These are phyloP conservation scores for Lepiota brunneoincarnata DNA, from an alignment of 768 basidiomycete genomes.

Conservation along the genomic window DNA sequence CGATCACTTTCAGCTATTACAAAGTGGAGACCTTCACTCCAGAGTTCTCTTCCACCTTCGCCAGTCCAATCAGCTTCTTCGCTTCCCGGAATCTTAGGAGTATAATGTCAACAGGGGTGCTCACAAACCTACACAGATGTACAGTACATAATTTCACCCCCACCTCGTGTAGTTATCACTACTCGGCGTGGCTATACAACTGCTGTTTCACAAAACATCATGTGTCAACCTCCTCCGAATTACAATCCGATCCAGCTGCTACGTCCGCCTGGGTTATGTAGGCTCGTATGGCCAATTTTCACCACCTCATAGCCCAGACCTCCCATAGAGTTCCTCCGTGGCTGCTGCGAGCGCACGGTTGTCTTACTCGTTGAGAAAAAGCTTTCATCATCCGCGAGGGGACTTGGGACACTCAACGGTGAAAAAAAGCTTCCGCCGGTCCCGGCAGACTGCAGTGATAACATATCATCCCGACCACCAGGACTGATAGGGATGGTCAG, in stretches of 20 bases:
- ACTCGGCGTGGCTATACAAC: neutral
- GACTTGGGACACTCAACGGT: conserved; percentile 48
- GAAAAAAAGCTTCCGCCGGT: conserved; percentile 16
- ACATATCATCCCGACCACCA: conserved; percentile 27
- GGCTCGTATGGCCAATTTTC: conserved; percentile 91
- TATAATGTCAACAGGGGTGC: too few relatives aligned
- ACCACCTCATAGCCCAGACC: conserved; percentile 44
- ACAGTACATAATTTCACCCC: too few relatives aligned
- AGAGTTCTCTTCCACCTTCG: too few relatives aligned
- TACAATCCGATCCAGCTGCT: conserved; percentile 91
- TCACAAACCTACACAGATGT: too few relatives aligned
- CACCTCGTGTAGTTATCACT: too few relatives aligned
- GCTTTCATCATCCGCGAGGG: conserved; percentile 63
- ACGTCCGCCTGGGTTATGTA: conserved; percentile 89
- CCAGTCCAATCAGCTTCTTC: too few relatives aligned
- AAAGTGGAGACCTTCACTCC: conserved; percentile 15
- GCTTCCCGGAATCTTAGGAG: neutral
- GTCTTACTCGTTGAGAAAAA: conserved; percentile 18
- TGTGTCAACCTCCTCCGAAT: neutral
- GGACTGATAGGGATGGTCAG: conserved; percentile 53
- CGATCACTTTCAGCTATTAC: neutral
- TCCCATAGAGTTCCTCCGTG: neutral
- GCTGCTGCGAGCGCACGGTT: neutral
- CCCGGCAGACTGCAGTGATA: conserved; percentile 14
- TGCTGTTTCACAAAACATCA: conserved; percentile 8